phyloP scores from a whole-genome alignment of 805 yeast genomes.

The Ogataea degrootiae region DNA sequence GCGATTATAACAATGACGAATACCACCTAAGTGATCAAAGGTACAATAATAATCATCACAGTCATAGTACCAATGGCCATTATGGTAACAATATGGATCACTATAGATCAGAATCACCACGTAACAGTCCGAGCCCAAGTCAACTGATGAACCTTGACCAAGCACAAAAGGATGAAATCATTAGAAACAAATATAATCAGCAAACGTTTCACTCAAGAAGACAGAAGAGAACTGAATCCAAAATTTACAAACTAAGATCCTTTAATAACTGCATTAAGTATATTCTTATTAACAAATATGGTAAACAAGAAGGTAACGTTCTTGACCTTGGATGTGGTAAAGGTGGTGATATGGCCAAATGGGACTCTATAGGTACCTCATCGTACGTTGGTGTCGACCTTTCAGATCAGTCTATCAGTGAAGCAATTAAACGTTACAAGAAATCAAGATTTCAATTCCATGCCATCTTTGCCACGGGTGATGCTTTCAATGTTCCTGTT shows the following conservation, averaged over 20 bases:
- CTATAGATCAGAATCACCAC: not conserved
- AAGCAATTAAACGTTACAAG: conserved; percentile 73
- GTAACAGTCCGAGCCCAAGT: conserved; percentile 10
- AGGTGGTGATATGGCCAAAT: conserved; percentile 94
- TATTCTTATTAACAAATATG: conserved; percentile 70
- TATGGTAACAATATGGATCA: not conserved
- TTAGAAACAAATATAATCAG: conserved; percentile 81
- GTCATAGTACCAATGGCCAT: not conserved
- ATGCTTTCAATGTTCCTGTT: conserved; percentile 71
- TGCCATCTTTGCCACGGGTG: conserved; percentile 86
- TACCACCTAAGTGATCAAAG: not conserved
- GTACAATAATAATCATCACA: not conserved
- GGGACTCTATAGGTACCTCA: conserved; percentile 66
- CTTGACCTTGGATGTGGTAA: conserved; percentile 95
- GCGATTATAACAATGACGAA: not conserved
- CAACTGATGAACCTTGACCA: conserved; percentile 32
- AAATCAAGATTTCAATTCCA: conserved; percentile 40
- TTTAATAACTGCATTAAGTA: conserved; percentile 92
- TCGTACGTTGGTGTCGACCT: conserved; percentile 90
- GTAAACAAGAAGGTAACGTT: conserved; percentile 50
- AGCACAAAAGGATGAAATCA: conserved; percentile 53
- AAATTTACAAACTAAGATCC: conserved; percentile 78
- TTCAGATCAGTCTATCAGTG: conserved; percentile 80
- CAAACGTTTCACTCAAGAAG: conserved; percentile 65
- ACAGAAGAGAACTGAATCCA: conserved; percentile 65